A percentile compares a stretch with the other conserved stretches of the same genome.
Conservation (phyloP, 345 rosid species). For the Bruguiera parviflora region DNA sequence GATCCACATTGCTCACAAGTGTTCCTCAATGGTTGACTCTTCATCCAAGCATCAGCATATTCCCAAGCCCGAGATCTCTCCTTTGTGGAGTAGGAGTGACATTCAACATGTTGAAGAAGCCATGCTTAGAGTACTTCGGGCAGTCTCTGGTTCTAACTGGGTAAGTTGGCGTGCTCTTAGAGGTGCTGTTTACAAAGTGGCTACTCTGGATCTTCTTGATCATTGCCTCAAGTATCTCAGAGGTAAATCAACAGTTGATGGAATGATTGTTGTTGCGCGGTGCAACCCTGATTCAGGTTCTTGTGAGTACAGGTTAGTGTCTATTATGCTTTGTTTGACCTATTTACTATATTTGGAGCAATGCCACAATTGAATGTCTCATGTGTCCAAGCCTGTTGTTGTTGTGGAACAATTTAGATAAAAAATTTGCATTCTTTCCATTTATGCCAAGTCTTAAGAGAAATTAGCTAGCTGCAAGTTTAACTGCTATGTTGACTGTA, state of each 20-base stretch:
- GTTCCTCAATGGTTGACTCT: slow-evolving; percentile 23
- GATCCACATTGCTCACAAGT: slow-evolving; percentile 40
- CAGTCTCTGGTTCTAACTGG: slow-evolving; percentile 61
- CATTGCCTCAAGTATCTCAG: slow-evolving; percentile 51
- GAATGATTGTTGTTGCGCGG: slow-evolving; percentile 41
- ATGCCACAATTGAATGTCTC: no score
- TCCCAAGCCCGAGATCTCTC: slow-evolving; percentile 12
- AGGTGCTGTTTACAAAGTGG: slow-evolving; percentile 56
- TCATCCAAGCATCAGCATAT: slow-evolving; percentile 22
- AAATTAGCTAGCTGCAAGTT: not conserved
- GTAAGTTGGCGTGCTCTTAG: slow-evolving; percentile 58
- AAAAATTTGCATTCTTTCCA: not conserved
- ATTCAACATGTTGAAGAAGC: slow-evolving; percentile 52
- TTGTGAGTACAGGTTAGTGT: slow-evolving; percentile 53
- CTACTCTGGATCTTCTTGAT: slow-evolving; percentile 51
- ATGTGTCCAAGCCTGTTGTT: no score
- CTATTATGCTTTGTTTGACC: not conserved
- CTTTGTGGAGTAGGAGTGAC: slow-evolving; percentile 44
- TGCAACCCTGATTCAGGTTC: slow-evolving; percentile 47
- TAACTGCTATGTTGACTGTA: not conserved
- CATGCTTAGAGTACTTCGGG: slow-evolving; percentile 54
- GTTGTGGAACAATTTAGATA: not conserved
- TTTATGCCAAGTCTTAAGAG: not conserved
- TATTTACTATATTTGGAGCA: no score
- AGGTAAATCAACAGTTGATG: slow-evolving; percentile 43